Evolutionary conservation across 345 rosid species (phyloP).

Genomic region (Eucalyptus pauciflora): DNA sequence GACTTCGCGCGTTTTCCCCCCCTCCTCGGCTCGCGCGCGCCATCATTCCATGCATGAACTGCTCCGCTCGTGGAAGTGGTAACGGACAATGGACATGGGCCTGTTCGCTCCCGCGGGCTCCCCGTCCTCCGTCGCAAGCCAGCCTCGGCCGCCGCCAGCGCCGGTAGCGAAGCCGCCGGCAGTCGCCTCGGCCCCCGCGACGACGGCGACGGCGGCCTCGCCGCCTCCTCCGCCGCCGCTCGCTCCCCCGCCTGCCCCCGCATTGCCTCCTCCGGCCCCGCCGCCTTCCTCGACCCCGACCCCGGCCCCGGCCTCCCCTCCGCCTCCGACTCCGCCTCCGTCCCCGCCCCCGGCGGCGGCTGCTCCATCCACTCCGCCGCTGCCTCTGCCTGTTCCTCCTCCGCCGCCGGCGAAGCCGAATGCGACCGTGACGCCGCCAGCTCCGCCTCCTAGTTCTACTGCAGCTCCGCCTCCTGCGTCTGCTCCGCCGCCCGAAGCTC

Average conservation of each 20-base stretch:
- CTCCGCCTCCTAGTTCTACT: background rate
- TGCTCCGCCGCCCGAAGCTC: background rate
- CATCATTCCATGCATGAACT: background rate
- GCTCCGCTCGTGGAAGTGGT: background rate
- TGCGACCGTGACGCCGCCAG: background rate
- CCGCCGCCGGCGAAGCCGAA: background rate
- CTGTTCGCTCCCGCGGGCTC: background rate
- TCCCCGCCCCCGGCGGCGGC: background rate
- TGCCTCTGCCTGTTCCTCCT: background rate
- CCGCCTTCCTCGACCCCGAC: background rate
- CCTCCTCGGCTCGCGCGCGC: background rate
- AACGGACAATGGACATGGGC: background rate
- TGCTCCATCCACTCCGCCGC: background rate
- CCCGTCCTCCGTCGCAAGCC: background rate
- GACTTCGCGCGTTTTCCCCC: background rate
- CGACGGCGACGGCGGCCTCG: background rate
- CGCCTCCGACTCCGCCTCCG: background rate
- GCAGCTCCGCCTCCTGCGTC: background rate
- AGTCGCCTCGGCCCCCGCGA: background rate
- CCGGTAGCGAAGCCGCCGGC: background rate
- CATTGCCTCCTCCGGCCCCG: background rate
- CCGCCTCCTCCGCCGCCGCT: background rate
- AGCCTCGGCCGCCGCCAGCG: background rate
- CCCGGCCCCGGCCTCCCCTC: background rate
- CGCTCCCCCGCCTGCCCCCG: background rate